Evolutionary conservation across 805 yeast genomes (phyloP).

Genomic region (Blastobotrys peoriensis): DNA sequence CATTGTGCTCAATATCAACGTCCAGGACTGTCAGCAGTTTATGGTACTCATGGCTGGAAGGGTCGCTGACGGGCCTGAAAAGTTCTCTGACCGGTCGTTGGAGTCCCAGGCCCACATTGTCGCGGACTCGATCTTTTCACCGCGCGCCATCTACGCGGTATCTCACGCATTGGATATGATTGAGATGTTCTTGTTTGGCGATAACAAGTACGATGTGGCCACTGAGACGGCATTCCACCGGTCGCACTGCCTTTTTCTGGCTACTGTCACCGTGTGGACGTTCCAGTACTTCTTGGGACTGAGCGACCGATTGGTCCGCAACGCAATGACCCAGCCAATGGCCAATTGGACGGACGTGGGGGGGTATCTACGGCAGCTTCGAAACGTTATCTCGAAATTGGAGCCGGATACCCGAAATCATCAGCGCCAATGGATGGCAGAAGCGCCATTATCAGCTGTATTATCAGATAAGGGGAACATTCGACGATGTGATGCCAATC

Average conservation of each 20-base stretch:
- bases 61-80: not conserved
- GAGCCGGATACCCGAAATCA: not conserved
- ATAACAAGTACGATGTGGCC: conserved; percentile 17
- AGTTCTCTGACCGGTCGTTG: not conserved
- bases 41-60: conserved; percentile 5
- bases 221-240: conserved; percentile 23
- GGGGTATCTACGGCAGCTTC: conserved; percentile 10
- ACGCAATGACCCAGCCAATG: not conserved
- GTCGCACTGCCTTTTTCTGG: conserved; percentile 20
- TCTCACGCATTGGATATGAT: conserved; percentile 21
- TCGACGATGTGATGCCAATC: conserved; percentile 14
- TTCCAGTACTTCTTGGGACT: conserved; percentile 12
- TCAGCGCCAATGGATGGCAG: conserved; percentile 1
- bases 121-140: conserved; percentile 10
- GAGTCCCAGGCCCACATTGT: conserved; percentile 5
- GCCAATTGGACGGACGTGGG: not conserved
- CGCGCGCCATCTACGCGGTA: conserved; percentile 13
- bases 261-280: conserved; percentile 18
- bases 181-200: conserved; percentile 19
- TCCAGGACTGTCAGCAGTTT: conserved; percentile 14
- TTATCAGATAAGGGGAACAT: conserved; percentile 7
- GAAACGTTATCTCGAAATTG: conserved; percentile 10
- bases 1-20: conserved; percentile 17
- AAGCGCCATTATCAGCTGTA: not conserved
- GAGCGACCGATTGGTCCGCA: not conserved